Percentiles rank a stretch among this genome's conserved stretches.
These are phyloP conservation scores for Dysphania ambrosioides DNA, from an alignment of 148 eudicot genomes.

Conservation along the genomic window DNA sequence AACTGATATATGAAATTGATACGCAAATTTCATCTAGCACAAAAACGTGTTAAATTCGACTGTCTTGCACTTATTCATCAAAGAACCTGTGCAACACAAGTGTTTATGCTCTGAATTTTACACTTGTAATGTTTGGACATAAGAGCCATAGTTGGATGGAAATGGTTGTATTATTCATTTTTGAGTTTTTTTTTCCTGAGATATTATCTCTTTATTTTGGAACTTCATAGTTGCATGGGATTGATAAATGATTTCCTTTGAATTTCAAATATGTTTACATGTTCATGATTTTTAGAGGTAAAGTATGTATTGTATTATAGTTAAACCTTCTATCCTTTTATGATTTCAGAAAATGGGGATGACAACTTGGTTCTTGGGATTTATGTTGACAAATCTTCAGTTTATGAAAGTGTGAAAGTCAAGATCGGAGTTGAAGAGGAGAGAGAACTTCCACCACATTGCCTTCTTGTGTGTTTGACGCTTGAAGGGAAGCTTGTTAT, in stretches of 20 bases:
- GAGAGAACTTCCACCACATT: constrained; percentile 65
- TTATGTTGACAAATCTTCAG: constrained; percentile 48
- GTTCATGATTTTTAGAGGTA: not conserved
- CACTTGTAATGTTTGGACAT: not conserved
- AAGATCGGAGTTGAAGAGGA: constrained; percentile 58
- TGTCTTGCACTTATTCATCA: no score
- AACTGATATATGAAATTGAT: no score
- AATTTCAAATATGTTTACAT: no score
- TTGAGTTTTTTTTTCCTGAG: not conserved
- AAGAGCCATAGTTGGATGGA: not conserved
- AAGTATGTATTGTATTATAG: not conserved
- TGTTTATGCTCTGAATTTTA: no score
- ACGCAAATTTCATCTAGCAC: no score
- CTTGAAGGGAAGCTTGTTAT: constrained; percentile 75
- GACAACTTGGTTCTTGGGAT: constrained; percentile 79
- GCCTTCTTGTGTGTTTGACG: constrained; percentile 72
- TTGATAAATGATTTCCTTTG: not conserved
- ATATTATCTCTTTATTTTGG: not conserved
- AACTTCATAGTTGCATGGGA: not conserved
- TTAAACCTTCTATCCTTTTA: not conserved
- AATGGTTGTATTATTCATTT: not conserved
- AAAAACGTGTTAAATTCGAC: no score
- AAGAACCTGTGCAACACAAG: no score
- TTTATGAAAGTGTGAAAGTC: constrained; percentile 53
- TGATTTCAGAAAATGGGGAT: constrained; percentile 52